phyloP scores from a whole-genome alignment of 148 eudicot species.

The Chenopodium formosanum region DNA sequence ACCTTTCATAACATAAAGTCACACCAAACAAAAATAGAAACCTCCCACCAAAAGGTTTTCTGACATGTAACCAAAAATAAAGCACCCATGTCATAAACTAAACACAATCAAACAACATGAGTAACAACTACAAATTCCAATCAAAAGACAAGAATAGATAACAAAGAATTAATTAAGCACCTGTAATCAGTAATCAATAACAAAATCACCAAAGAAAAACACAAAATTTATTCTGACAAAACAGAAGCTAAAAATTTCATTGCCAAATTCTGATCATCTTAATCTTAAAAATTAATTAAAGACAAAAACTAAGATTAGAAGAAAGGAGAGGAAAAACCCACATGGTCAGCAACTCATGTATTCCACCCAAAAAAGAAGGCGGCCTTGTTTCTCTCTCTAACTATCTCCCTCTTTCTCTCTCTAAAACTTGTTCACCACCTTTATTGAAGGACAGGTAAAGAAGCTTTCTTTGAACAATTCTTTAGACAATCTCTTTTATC shows the following conservation, averaged over 20 bases:
- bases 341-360: slow-evolving; percentile 30
- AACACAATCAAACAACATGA: slow-evolving; percentile 17
- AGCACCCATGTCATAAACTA: neutral
- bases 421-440: slow-evolving; percentile 20
- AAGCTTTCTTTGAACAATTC: slow-evolving; percentile 44
- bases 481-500: slow-evolving; percentile 18
- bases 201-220: neutral
- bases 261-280: slow-evolving; percentile 22
- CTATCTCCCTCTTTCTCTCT: slow-evolving; percentile 19
- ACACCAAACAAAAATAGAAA: slow-evolving; percentile 18
- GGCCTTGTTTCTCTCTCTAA: slow-evolving; percentile 25
- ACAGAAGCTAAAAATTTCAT: neutral
- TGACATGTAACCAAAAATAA: slow-evolving; percentile 20
- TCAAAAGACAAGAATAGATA: neutral
- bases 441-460: slow-evolving; percentile 40
- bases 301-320: slow-evolving; percentile 1
- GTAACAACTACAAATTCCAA: slow-evolving; percentile 1
- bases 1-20: slow-evolving; percentile 9
- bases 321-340: slow-evolving; percentile 25
- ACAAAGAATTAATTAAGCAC: slow-evolving; percentile 16
- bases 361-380: slow-evolving; percentile 29
- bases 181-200: neutral
- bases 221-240: slow-evolving; percentile 6
- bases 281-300: slow-evolving; percentile 12
- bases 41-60: slow-evolving; percentile 20